Conservation (phyloP, 352 stramenopile genomes). For the Thalassiosira allenii region DNA sequence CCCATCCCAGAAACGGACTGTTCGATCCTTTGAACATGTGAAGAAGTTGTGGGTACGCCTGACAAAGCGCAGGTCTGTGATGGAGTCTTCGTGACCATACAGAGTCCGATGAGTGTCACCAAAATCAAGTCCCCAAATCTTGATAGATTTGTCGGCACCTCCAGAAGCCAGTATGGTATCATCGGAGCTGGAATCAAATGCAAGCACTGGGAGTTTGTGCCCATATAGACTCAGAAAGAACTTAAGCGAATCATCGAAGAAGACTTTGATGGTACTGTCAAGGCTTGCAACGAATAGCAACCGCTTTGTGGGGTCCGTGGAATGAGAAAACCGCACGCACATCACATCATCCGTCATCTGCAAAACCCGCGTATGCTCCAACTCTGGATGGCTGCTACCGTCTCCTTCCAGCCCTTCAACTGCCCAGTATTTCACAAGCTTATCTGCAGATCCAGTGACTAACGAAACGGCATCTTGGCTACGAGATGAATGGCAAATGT, state of each 20-base stretch:
- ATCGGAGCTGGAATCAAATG: slow-evolving; percentile 97
- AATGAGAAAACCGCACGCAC: slow-evolving; percentile 96
- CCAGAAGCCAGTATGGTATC: slow-evolving; percentile 96
- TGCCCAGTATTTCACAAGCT: slow-evolving; percentile 99
- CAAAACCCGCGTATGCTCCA: slow-evolving; percentile 95
- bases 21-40: slow-evolving; percentile 97
- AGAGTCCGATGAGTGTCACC: slow-evolving; percentile 99
- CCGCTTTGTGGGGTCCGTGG: slow-evolving; percentile 86
- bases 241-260: slow-evolving; percentile 99
- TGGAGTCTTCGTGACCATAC: slow-evolving; percentile 97
- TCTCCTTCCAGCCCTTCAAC: slow-evolving; percentile 89
- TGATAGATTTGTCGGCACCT: slow-evolving; percentile 99
- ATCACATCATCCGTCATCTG: slow-evolving; percentile 99
- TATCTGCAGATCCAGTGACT: slow-evolving; percentile 96
- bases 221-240: slow-evolving; percentile 99
- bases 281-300: slow-evolving; percentile 84
- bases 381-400: slow-evolving; percentile 84
- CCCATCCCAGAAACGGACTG: slow-evolving; percentile 97
- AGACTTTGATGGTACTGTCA: slow-evolving; percentile 99
- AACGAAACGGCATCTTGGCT: slow-evolving; percentile 90
- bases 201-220: slow-evolving; percentile 98
- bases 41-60: slow-evolving; percentile 98
- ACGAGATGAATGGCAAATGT: slow-evolving; percentile 83
- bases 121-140: slow-evolving; percentile 99
- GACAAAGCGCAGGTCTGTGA: slow-evolving; percentile 97